These are phyloP conservation scores for Pleodorina starrii DNA, from an alignment of 139 green algal species.

Conservation along the genomic window DNA sequence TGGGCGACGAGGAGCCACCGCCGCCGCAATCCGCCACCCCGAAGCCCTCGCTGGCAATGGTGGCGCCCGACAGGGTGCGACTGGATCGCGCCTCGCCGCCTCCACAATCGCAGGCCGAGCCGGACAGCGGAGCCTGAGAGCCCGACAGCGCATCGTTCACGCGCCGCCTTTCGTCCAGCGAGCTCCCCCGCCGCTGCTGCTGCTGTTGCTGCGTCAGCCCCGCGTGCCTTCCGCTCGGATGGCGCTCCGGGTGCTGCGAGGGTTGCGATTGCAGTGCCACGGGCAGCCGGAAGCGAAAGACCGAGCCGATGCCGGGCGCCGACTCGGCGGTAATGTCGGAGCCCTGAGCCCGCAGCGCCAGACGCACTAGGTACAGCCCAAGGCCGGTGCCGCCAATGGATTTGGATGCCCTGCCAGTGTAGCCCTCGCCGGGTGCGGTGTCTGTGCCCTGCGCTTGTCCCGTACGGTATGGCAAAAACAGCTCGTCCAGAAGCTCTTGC, in stretches of 20 bases:
- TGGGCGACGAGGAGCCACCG: background rate
- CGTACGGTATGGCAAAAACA: constrained; percentile 50
- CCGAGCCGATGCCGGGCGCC: constrained; percentile 62
- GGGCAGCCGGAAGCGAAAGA: constrained; percentile 76
- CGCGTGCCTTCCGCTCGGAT: background rate
- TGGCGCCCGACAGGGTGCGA: background rate
- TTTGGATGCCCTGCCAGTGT: constrained; percentile 44
- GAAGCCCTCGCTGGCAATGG: background rate
- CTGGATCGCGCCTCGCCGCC: background rate
- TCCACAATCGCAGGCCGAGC: background rate
- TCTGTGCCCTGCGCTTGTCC: background rate
- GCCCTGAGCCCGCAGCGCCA: constrained; percentile 71
- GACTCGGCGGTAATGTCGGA: constrained; percentile 72
- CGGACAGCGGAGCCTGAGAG: background rate
- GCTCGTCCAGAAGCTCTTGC: constrained; percentile 40
- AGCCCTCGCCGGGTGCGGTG: background rate
- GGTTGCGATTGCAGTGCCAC: constrained; percentile 25
- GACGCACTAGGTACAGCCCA: constrained; percentile 68
- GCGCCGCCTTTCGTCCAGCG: background rate
- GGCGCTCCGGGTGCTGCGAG: background rate
- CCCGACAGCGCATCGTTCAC: background rate
- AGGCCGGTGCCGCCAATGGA: constrained; percentile 74
- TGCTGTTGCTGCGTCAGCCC: background rate
- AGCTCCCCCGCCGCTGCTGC: background rate
- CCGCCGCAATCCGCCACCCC: background rate